Base-by-base conservation (phyloP, 31 red algal genomes). In the Asparagopsis taxiformis region DNA sequence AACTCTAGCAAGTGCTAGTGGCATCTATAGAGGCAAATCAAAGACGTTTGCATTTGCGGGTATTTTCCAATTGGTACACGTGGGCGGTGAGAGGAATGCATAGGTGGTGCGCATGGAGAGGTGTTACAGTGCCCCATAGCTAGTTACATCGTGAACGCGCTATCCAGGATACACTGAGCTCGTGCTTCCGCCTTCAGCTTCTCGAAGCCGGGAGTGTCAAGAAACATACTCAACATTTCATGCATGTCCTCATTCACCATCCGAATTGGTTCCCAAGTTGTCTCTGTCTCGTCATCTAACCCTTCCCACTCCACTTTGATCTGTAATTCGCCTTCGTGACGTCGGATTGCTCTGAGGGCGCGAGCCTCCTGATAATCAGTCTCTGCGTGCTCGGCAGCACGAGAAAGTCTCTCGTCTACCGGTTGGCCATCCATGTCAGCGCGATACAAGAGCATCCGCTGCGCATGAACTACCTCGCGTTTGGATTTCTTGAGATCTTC, bases 391-490 rank as follows among this genome's bases (percentile, higher is more conserved):
- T 66, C 41, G 17, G 17, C 59, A 53, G 21, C 24, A 0, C 37
- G 20, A 29, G 68, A 26, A 16, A 79, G 75, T 16, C 23, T 20
- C 10, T 3, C 16, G 10, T 65, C 3, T 30, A 79, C 72, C 24
- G 0, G n/a, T 3, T 21, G 19, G 4, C 72, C 72, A 38, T 79
- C 75, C 61, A 79, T 53, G 41, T 79, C 61, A 11, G 69, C 58
- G 3, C 68, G 25, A 25, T 85, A 85, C 0, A 0, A 44, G 0
- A 66, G 33, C 28, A 67, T 8, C 20, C 68, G 54, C 38, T 33
- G 61, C 4, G 55, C 62, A 53, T 87, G 71, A 10, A 71, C 82
- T 3, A 3, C 13, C 41, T 87, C 82, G 22, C 11, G 34, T 32
- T 64, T 71, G 5, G 16, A 0, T 20, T 37, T 64, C 22, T 71